A percentile compares a stretch with the other conserved stretches of the same genome.
These are phyloP conservation scores for Ampelomyces quisqualis DNA, from an alignment of 2,329 filamentous ascomycete species.

Conservation along the genomic window DNA sequence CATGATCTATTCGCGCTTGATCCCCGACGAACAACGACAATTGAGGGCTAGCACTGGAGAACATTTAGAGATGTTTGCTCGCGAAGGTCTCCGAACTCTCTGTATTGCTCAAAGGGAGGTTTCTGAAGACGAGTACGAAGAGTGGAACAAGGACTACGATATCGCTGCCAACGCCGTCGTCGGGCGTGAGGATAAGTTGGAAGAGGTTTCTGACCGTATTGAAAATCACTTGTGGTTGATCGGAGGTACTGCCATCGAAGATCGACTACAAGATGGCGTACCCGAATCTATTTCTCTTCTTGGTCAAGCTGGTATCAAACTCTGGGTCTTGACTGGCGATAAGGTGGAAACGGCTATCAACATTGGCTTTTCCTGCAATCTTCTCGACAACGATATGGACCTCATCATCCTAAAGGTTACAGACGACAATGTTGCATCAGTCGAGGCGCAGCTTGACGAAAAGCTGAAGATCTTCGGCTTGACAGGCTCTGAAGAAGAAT, in stretches of 20 bases:
- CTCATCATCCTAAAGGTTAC: slow-evolving; percentile 84
- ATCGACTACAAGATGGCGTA: slow-evolving; percentile 93
- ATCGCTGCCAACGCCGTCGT: slow-evolving; percentile 79
- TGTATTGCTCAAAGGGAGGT: slow-evolving; percentile 87
- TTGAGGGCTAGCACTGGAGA: slow-evolving; percentile 82
- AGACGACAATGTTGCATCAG: slow-evolving; percentile 65
- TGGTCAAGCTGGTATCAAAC: slow-evolving; percentile 90
- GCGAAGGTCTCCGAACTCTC: slow-evolving; percentile 90
- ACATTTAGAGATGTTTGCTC: slow-evolving; percentile 94
- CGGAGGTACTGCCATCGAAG: slow-evolving; percentile 95
- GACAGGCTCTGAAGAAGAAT: slow-evolving; percentile 81
- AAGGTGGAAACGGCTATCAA: slow-evolving; percentile 99
- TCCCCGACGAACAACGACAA: slow-evolving; percentile 80
- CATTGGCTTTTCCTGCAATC: slow-evolving; percentile 97
- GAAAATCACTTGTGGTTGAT: slow-evolving; percentile 86
- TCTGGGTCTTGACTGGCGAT: slow-evolving; percentile 97
- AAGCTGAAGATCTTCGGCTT: slow-evolving; percentile 72
- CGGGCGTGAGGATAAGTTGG: slow-evolving; percentile 88
- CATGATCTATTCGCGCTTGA: slow-evolving; percentile 90
- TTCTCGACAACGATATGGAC: slow-evolving; percentile 97
- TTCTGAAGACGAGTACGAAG: slow-evolving; percentile 76
- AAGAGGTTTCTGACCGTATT: slow-evolving; percentile 84
- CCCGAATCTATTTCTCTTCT: slow-evolving; percentile 92
- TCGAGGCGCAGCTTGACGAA: slow-evolving; percentile 72
- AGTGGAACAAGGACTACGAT: slow-evolving; percentile 86